Evolutionary conservation across 2,329 filamentous ascomycete genomes (phyloP), one percentile per base, ranked within the genome.

Genomic region (Colletotrichum chlorophyti): DNA sequence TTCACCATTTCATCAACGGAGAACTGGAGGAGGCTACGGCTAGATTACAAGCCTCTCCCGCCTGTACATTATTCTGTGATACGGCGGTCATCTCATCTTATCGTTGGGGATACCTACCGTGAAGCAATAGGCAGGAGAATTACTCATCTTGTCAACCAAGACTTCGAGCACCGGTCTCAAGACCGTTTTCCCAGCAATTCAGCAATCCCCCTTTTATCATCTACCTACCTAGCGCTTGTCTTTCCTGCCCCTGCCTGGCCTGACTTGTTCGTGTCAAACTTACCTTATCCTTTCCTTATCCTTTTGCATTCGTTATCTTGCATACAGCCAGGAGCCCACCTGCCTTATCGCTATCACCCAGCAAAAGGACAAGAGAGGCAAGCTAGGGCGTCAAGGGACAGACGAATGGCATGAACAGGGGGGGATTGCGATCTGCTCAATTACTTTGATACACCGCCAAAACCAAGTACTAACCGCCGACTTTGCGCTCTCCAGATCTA

Each of bases 391-490:
- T 26, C 31, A 14, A 45, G 37, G n/a, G n/a, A 34, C 23, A 49
- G 35, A 49, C 55, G 42, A 34, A 21, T 14, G 19, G 27, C 41
- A 10, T 12, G 51, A 59, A 15, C 57, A 27, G 31, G 57, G 34
- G 43, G 47, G 31, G 24, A 11, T 15, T 27, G 34, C 19, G 41
- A 34, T 50, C 11, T 42, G 40, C 46, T 51, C 40, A n/a, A 14
- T 51, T 43, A 29, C 34, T 60, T 60, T 60, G 58, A 53, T 46
- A 46, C 53, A 52, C 53, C 58, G 46, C 58, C 45, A 42, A 31
- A 60, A 47, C 34, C 19, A 29, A 11, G 19, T 42, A 29, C 58
- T 60, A 47, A 60, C 21, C 15, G 23, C 40, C 21, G 21, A 19
- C n/a, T 19, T 42, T 38, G 38, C 45, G 14, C 17, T 29, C 15